A percentile compares a stretch with the other conserved stretches of the same genome.
Conservation (phyloP, 2,329 filamentous ascomycete species). For the Fusarium fujikuroi region DNA sequence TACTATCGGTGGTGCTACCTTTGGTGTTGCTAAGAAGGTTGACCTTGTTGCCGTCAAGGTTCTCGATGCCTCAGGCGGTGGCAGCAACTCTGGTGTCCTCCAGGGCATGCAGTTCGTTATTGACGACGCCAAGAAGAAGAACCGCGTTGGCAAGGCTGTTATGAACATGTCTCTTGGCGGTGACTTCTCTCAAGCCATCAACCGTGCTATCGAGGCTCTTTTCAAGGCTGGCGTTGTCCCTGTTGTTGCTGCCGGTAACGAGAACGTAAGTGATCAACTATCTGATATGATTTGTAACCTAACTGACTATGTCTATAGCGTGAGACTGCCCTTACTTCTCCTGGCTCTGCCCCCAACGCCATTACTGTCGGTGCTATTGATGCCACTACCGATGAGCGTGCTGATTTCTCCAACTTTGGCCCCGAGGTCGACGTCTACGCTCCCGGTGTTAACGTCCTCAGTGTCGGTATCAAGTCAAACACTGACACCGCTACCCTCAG, state of each 20-base stretch:
- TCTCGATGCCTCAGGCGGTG: slow-evolving; percentile 57
- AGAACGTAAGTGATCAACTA: slow-evolving; percentile 51
- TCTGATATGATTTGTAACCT: background rate
- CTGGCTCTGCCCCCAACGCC: slow-evolving; percentile 65
- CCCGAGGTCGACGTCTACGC: slow-evolving; percentile 63
- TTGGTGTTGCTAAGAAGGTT: slow-evolving; percentile 63
- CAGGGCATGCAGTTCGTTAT: slow-evolving; percentile 68
- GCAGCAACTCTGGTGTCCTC: slow-evolving; percentile 58
- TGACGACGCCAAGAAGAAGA: slow-evolving; percentile 55
- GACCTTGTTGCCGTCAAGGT: slow-evolving; percentile 70
- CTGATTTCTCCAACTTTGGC: slow-evolving; percentile 70
- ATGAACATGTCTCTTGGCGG: slow-evolving; percentile 74
- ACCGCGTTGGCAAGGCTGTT: slow-evolving; percentile 63
- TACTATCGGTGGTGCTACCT: slow-evolving; percentile 69
- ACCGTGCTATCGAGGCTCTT: slow-evolving; percentile 64
- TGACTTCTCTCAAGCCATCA: slow-evolving; percentile 59
- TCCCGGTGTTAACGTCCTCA: slow-evolving; percentile 65
- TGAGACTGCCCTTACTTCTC: slow-evolving; percentile 62
- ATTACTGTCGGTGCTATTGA: slow-evolving; percentile 71
- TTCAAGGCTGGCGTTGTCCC: slow-evolving; percentile 63
- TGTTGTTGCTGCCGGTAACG: slow-evolving; percentile 71
- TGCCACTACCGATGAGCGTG: slow-evolving; percentile 58
- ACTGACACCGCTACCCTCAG: slow-evolving; percentile 58
- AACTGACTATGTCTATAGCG: slow-evolving; percentile 44
- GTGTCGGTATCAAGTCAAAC: slow-evolving; percentile 62